Evolutionary conservation across 805 yeast species (phyloP).

Genomic region (Ogataea paradorogensis): DNA sequence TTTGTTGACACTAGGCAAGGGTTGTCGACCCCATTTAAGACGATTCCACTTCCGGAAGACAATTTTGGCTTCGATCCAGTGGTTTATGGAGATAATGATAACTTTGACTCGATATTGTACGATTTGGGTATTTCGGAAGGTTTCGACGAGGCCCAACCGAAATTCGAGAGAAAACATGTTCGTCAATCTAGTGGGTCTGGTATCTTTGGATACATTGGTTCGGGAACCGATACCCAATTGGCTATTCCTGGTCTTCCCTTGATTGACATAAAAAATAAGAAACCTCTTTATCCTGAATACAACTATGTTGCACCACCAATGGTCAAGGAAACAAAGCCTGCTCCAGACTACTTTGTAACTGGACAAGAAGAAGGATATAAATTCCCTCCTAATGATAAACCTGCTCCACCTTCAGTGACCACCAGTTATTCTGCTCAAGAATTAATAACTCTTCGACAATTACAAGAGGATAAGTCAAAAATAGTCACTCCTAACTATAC

Average conservation of each 20-base stretch:
- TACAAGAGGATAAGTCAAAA: slow-evolving; percentile 8
- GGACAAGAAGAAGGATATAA: slow-evolving; percentile 50
- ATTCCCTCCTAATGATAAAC: slow-evolving; percentile 46
- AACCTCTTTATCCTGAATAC: slow-evolving; percentile 29
- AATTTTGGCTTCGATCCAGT: slow-evolving; percentile 41
- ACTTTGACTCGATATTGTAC: slow-evolving; percentile 30
- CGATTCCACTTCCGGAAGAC: slow-evolving; percentile 52
- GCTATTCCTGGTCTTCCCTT: slow-evolving; percentile 51
- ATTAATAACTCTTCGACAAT: slow-evolving; percentile 31
- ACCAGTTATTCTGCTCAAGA: slow-evolving; percentile 41
- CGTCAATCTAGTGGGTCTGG: slow-evolving; percentile 76
- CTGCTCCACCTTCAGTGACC: slow-evolving; percentile 23
- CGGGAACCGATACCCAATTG: slow-evolving; percentile 53
- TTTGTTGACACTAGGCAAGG: slow-evolving; percentile 34
- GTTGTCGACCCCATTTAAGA: slow-evolving; percentile 32
- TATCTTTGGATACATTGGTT: slow-evolving; percentile 65
- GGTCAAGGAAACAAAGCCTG: slow-evolving; percentile 1
- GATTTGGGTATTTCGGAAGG: slow-evolving; percentile 37
- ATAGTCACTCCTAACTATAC: slow-evolving; percentile 16
- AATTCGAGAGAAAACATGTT: slow-evolving; percentile 39
- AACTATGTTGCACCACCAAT: slow-evolving; percentile 7
- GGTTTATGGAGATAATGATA: slow-evolving; percentile 17
- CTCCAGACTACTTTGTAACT: slow-evolving; percentile 46
- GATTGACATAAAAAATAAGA: slow-evolving; percentile 24
- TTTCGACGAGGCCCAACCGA: slow-evolving; percentile 8